Evolutionary conservation across 352 stramenopile species (phyloP).

Genomic region (Globisporangium iwayamae): DNA sequence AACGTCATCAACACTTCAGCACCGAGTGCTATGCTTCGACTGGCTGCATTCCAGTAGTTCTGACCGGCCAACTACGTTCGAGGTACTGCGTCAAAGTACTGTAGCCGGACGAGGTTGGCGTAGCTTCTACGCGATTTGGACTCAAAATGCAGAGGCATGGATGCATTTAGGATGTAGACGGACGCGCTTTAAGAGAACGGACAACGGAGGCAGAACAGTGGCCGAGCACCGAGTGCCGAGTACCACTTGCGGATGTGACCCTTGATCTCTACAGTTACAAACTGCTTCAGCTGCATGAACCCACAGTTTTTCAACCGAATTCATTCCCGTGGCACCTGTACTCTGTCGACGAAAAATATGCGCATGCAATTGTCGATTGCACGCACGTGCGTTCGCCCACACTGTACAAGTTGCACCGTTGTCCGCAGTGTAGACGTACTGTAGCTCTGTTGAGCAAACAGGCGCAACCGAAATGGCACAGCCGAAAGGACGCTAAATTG

Average conservation of each 20-base stretch:
- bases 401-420: background rate
- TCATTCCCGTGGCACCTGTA: background rate
- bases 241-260: too few species aligned
- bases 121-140: too few species aligned
- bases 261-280: background rate
- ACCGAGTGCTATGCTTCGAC: background rate
- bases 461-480: background rate
- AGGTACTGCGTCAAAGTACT: too few species aligned
- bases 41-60: background rate
- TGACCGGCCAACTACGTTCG: background rate
- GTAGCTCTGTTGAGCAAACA: background rate
- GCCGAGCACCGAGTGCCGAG: too few species aligned
- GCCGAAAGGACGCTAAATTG: background rate
- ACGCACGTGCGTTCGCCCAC: background rate
- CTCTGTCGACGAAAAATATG: too few species aligned
- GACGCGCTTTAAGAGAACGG: too few species aligned
- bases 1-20: background rate
- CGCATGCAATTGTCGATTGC: too few species aligned
- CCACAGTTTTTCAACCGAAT: background rate
- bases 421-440: too few species aligned
- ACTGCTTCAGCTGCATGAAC: background rate
- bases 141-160: too few species aligned
- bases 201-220: too few species aligned
- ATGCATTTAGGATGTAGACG: too few species aligned
- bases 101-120: too few species aligned